Evolutionary conservation across 2,329 filamentous ascomycete species (phyloP), one percentile per base, ranked within the genome.

Genomic region (Rachicladosporium sp.): DNA sequence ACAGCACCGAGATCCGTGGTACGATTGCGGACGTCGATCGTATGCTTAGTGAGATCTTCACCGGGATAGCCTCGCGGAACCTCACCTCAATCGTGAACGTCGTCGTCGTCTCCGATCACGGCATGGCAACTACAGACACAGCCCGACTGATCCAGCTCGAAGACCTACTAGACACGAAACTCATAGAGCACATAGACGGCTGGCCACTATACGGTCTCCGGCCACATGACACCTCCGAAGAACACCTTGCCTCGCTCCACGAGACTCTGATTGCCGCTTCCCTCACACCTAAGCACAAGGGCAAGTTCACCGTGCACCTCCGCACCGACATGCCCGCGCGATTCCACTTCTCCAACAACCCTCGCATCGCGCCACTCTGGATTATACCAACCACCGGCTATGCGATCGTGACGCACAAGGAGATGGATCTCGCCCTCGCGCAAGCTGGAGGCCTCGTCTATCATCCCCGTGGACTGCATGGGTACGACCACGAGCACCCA

Each of bases 21-120:
- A 93, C 85, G 0, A 95, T 98, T 44, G 65, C 67, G 1, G 65
- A 74, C n/a, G 88, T 84, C 1, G 91, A 98, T 58, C 64, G 61
- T 2, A 93, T 96, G 85, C 67, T 98, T 19, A 81, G 78, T 21
- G 60, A 73, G 13, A 65, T 98, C 1, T 81, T 96, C 53, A 60
- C 68, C 2, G 88, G 88, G 0, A 68, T 98, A 0, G 75, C 88
- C 45, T 64, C 73, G 35, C 78, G 91, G 36, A 95, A 96, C 56
- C 65, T 98, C 37, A 94, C 87, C 0, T 58, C 80, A 12, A 82
- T 98, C 44, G 85, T 96, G 55, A 98, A 98, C 49, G 73, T 98
- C 6, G 78, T 98, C 29, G 73, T 98, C n/a, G 89, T 98, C 2
- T 95, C 87, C 1, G 91, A 98, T 57, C 91, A 98, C 57, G 91